These are phyloP conservation scores for Mortierella antarctica DNA, from an alignment of 192 early-diverging fungal species.

Conservation along the genomic window DNA sequence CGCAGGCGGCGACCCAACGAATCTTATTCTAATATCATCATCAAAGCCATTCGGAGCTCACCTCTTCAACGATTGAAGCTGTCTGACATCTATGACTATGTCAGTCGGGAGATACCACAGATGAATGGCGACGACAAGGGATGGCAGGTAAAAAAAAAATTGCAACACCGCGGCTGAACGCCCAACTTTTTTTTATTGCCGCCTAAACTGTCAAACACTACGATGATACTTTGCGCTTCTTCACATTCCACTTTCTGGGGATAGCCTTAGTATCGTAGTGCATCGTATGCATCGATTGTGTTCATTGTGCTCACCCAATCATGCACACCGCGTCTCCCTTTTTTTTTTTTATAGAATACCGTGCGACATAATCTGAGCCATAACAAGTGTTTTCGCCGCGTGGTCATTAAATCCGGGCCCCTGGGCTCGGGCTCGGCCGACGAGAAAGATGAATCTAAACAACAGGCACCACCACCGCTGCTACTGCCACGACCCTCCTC, in stretches of 20 bases:
- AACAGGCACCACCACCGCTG: background rate
- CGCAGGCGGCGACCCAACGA: slow-evolving; percentile 22
- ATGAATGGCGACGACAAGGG: slow-evolving; percentile 28
- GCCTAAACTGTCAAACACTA: background rate
- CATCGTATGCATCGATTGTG: too few species aligned
- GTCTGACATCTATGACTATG: slow-evolving; percentile 26
- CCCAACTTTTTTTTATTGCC: background rate
- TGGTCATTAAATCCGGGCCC: slow-evolving; percentile 1
- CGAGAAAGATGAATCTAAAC: slow-evolving; percentile 1
- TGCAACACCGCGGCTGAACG: too few species aligned
- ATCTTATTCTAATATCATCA: slow-evolving; percentile 17
- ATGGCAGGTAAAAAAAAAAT: slow-evolving; percentile 10
- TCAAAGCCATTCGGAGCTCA: slow-evolving; percentile 20
- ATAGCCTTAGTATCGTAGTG: too few species aligned
- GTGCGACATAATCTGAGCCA: slow-evolving; percentile 28
- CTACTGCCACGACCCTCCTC: background rate
- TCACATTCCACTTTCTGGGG: background rate
- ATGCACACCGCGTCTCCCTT: too few species aligned
- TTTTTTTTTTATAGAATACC: slow-evolving; percentile 8
- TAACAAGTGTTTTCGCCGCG: slow-evolving; percentile 15
- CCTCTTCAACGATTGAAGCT: slow-evolving; percentile 21
- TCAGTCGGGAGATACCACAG: slow-evolving; percentile 17
- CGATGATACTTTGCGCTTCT: background rate
- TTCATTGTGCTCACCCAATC: too few species aligned
- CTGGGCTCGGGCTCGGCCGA: background rate